Evolutionary conservation across 2,329 filamentous ascomycete species (phyloP).

Genomic region (Curvularia spicifera): DNA sequence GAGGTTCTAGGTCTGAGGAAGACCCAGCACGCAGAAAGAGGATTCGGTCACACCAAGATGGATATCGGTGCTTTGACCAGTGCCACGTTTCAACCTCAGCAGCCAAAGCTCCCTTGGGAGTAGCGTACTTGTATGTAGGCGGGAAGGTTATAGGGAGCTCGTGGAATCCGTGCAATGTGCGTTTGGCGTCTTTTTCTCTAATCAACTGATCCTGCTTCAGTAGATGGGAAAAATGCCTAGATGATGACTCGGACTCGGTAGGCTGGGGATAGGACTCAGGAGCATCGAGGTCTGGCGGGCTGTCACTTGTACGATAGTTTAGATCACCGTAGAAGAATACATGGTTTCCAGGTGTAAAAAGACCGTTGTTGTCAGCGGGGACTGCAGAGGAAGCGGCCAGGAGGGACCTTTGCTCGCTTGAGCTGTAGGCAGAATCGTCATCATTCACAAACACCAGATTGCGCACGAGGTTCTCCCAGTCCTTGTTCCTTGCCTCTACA

Average conservation of each 20-base stretch:
- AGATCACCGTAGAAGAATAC: slow-evolving; percentile 90
- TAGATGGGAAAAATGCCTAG: slow-evolving; percentile 68
- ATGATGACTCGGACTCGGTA: slow-evolving; percentile 56
- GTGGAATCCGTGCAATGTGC: slow-evolving; percentile 76
- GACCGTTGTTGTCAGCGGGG: slow-evolving; percentile 59
- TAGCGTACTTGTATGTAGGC: slow-evolving; percentile 89
- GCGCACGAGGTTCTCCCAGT: slow-evolving; percentile 86
- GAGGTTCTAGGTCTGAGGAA: slow-evolving; percentile 58
- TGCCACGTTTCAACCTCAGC: slow-evolving; percentile 60
- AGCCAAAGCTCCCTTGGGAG: slow-evolving; percentile 19
- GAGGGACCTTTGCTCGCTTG: slow-evolving; percentile 43
- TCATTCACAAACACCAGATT: slow-evolving; percentile 72
- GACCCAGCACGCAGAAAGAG: slow-evolving; percentile 68
- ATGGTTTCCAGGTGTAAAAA: slow-evolving; percentile 78
- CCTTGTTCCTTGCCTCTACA: slow-evolving; percentile 75
- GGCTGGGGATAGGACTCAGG: slow-evolving; percentile 67
- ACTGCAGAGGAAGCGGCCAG: slow-evolving; percentile 27
- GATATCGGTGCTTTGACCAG: slow-evolving; percentile 81
- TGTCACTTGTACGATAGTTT: slow-evolving; percentile 86
- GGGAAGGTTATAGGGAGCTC: slow-evolving; percentile 81
- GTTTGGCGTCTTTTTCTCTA: slow-evolving; percentile 70
- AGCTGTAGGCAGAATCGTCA: slow-evolving; percentile 40
- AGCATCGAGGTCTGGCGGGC: slow-evolving; percentile 66
- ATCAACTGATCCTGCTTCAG: slow-evolving; percentile 80
- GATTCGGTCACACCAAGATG: slow-evolving; percentile 92